phyloP scores from a whole-genome alignment of 78 protist species.

The Ministeria vibrans region DNA sequence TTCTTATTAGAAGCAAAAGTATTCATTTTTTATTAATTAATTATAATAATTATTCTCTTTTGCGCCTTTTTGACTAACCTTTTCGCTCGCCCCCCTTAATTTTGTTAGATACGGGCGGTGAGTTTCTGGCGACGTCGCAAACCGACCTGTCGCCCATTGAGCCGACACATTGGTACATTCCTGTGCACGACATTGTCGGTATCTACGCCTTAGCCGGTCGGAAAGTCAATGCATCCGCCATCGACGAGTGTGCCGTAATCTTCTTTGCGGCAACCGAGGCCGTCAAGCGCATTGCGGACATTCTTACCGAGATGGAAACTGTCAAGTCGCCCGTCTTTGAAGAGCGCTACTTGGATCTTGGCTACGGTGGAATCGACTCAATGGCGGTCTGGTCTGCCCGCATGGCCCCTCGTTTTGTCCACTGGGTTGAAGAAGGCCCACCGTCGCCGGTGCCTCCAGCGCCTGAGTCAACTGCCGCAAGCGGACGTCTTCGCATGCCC shows the following conservation, averaged over 20 bases:
- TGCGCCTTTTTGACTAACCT: too few species aligned
- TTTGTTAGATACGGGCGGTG: conserved; percentile 15
- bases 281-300: background rate
- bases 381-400: background rate
- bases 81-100: too few species aligned
- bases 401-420: background rate
- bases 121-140: background rate
- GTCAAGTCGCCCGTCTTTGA: background rate
- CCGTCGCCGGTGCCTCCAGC: too few species aligned
- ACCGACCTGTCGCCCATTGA: background rate
- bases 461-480: too few species aligned
- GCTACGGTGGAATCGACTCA: background rate
- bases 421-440: background rate
- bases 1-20: too few species aligned
- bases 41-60: too few species aligned
- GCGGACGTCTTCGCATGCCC: too few species aligned
- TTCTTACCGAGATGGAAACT: background rate
- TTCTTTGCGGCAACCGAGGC: background rate
- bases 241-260: background rate
- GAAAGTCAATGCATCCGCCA: background rate
- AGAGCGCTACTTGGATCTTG: background rate
- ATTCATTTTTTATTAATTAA: too few species aligned
- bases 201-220: background rate
- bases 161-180: conserved; percentile 9
- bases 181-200: conserved; percentile 1